Conservation (phyloP, 257 asterid species). For the Scutellaria minor region DNA sequence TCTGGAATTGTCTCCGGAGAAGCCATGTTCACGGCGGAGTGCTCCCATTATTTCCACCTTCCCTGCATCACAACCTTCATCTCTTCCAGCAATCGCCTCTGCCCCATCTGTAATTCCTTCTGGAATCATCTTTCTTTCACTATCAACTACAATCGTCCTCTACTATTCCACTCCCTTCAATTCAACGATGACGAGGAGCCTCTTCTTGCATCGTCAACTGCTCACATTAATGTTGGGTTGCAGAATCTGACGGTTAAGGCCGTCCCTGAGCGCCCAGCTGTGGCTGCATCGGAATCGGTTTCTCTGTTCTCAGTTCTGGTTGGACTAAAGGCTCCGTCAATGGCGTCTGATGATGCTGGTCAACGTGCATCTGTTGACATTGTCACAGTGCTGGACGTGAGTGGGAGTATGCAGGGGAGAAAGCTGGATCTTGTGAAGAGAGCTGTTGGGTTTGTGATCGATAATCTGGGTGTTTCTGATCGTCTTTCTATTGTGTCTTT, state of each 20-base stretch:
- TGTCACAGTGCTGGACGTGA: conserved; percentile 44
- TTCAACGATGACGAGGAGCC: conserved; percentile 45
- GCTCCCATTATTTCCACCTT: conserved; percentile 42
- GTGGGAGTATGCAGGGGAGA: conserved; percentile 35
- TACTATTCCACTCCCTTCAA: too few species aligned
- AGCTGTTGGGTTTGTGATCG: conserved; percentile 36
- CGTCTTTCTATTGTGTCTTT: conserved; percentile 32
- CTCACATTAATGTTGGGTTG: background rate
- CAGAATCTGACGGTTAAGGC: conserved; percentile 27
- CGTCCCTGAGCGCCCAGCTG: conserved; percentile 36
- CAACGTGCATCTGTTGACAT: conserved; percentile 44
- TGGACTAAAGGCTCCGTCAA: conserved; percentile 36
- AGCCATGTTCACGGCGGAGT: conserved; percentile 40
- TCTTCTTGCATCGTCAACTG: background rate
- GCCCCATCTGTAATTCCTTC: conserved; percentile 38
- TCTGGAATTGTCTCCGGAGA: conserved; percentile 21
- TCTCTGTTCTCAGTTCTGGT: conserved; percentile 38
- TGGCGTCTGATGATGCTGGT: background rate
- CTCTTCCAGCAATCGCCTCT: background rate
- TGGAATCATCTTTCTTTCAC: conserved; percentile 36
- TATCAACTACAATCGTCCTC: background rate
- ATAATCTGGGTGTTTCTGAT: conserved; percentile 32
- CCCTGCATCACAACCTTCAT: conserved; percentile 19
- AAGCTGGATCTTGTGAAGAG: conserved; percentile 39
- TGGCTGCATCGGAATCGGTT: conserved; percentile 36